These are phyloP conservation scores for Suhomyces ambrosiae DNA, from an alignment of 1,139 yeast genomes.

Conservation along the genomic window DNA sequence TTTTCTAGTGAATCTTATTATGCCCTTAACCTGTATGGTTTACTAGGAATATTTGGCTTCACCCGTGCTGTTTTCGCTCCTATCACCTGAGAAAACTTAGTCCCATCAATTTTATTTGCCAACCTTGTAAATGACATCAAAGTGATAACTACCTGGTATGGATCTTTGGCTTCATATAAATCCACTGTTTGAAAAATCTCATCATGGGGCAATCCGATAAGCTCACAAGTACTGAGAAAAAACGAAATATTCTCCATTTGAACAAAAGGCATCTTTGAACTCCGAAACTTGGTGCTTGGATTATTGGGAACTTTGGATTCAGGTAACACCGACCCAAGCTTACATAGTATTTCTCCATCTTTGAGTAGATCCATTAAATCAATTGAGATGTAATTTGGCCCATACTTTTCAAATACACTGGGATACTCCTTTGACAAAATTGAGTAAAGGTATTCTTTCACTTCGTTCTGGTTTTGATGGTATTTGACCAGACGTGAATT, in stretches of 20 bases:
- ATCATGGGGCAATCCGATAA: constrained; percentile 75
- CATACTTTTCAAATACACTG: constrained; percentile 13
- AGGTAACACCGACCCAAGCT: constrained; percentile 41
- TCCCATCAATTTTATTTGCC: constrained; percentile 41
- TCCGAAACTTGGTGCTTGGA: constrained; percentile 49
- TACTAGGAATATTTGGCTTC: constrained; percentile 42
- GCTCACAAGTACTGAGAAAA: constrained; percentile 61
- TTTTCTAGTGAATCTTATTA: background rate
- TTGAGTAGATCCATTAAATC: constrained; percentile 54
- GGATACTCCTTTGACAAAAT: constrained; percentile 12
- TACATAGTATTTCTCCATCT: constrained; percentile 69
- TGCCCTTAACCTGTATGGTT: constrained; percentile 28
- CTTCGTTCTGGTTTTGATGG: constrained; percentile 44
- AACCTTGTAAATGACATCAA: constrained; percentile 70
- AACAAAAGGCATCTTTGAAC: constrained; percentile 78
- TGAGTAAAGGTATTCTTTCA: constrained; percentile 44
- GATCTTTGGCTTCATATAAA: constrained; percentile 71
- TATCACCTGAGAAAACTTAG: constrained; percentile 24
- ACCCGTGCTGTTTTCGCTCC: constrained; percentile 41
- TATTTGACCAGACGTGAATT: constrained; percentile 53
- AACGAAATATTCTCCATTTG: constrained; percentile 87
- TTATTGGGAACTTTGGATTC: constrained; percentile 33
- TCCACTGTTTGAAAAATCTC: constrained; percentile 85
- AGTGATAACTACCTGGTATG: constrained; percentile 74
- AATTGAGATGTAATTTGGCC: constrained; percentile 21